These are phyloP conservation scores for Rutstroemia sp. DNA, from an alignment of 2,329 filamentous ascomycete genomes.

Conservation along the genomic window DNA sequence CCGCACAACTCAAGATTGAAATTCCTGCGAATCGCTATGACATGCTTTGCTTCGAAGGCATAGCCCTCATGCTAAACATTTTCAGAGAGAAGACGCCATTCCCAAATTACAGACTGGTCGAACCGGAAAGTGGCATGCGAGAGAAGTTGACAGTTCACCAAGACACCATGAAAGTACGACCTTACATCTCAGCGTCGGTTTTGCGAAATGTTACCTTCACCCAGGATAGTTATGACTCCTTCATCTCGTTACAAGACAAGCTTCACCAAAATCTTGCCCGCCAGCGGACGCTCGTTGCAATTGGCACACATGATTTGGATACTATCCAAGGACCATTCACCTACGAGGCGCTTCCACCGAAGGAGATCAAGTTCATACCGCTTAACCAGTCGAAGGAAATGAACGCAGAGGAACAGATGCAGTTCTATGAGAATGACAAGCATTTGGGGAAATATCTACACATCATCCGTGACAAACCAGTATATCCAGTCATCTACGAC, in stretches of 20 bases:
- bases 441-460: constrained; percentile 84
- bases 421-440: constrained; percentile 91
- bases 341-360: constrained; percentile 87
- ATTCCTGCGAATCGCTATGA: constrained; percentile 93
- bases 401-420: constrained; percentile 83
- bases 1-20: constrained; percentile 93
- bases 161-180: constrained; percentile 70
- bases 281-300: constrained; percentile 88
- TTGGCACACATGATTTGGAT: constrained; percentile 94
- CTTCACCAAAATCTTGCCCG: constrained; percentile 92
- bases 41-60: constrained; percentile 96
- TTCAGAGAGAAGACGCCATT: constrained; percentile 71
- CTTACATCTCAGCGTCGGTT: constrained; percentile 83
- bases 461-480: constrained; percentile 87
- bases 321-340: constrained; percentile 92
- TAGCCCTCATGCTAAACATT: constrained; percentile 90
- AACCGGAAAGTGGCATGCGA: constrained; percentile 65
- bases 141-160: constrained; percentile 75
- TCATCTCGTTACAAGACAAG: constrained; percentile 97
- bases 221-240: constrained; percentile 86
- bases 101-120: constrained; percentile 71
- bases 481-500: constrained; percentile 95
- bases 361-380: constrained; percentile 83
- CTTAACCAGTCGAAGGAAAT: constrained; percentile 88
- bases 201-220: constrained; percentile 88